Base-by-base conservation (phyloP, 192 early-diverging fungal species). In the Coemansia sp. region DNA sequence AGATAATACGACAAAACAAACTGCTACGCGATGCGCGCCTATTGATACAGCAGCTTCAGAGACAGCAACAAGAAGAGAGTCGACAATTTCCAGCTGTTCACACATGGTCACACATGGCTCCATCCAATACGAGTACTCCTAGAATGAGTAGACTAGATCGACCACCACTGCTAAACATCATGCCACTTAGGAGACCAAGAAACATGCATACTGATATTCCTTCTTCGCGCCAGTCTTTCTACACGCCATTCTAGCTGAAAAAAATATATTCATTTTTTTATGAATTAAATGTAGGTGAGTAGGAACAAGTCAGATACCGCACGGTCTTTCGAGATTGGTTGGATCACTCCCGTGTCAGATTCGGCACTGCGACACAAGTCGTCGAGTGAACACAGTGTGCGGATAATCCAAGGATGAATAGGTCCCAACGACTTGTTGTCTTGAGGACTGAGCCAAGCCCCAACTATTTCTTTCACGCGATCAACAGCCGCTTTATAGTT, bases 331-430 rank as follows among this genome's bases (percentile, higher is more conserved):
- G 76, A 55, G n/a, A 71, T 52, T 10, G 34, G 47, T 1, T 47
- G 44, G 27, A 61, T 60, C 15, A 7, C 16, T 18, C 38, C 52
- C 4, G 31, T 20, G 36, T 41, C 36, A 38, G 36, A 38, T 38
- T 38, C 18, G 7, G 71, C 64, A 44, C n/a, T 33, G 0, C 0
- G 9, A 27, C 60, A 61, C 66, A 68, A 15, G 20, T 65, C 70
- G 1, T 54, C 16, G 9, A 83, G 67, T 55, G 51, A 36, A 10
- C 59, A 36, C 8, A 83, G 66, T 5, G 80, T 29, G 11, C 80
- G 68, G 6, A 36, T 36, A 52, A 83, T 65, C 80, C 80, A 83
- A 16, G 80, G 80, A 31, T 83, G 80, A 47, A 78, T 44, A 8
- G 76, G 73, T 42, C 69, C 68, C 51, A 75, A 20, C 20, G 8